A percentile compares a stretch with the other conserved stretches of the same genome.
Evolutionary conservation across 768 basidiomycete species (phyloP).

Genomic region (Tricholoma saponaceum): DNA sequence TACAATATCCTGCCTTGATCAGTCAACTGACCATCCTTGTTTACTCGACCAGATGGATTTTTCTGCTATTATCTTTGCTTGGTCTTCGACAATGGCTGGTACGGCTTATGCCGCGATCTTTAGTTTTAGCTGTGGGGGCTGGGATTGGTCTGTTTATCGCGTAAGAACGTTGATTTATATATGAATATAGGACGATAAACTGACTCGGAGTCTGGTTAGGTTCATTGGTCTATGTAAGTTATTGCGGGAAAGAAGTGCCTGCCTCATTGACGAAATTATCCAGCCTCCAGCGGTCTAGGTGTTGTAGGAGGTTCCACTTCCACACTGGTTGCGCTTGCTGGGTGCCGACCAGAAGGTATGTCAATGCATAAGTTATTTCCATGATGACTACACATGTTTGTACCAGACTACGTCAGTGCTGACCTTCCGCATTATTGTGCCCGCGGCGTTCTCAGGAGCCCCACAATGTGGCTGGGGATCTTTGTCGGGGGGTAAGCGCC

Average conservation of each 20-base stretch:
- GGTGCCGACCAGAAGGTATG: conserved; percentile 56
- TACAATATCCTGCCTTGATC: neutral
- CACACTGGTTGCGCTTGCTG: conserved; percentile 74
- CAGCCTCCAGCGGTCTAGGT: conserved; percentile 63
- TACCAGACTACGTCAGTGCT: conserved; percentile 37
- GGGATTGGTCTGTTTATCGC: conserved; percentile 89
- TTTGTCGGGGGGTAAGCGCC: conserved; percentile 69
- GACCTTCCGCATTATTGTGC: conserved; percentile 58
- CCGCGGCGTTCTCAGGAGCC: conserved; percentile 59
- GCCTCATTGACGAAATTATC: too few species aligned
- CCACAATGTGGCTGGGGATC: conserved; percentile 86
- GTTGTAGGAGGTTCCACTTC: conserved; percentile 71
- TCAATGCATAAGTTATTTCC: neutral
- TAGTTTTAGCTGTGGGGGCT: conserved; percentile 79
- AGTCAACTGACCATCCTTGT: neutral
- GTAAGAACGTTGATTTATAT: conserved; percentile 31
- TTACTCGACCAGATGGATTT: conserved; percentile 58
- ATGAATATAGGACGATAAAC: neutral
- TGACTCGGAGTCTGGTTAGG: conserved; percentile 23
- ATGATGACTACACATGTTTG: neutral
- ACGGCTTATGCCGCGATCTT: conserved; percentile 82
- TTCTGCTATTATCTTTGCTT: conserved; percentile 72
- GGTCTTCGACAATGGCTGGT: conserved; percentile 89
- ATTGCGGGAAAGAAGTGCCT: neutral
- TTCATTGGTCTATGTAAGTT: conserved; percentile 70